Percentiles rank a stretch among this genome's conserved stretches.
Evolutionary conservation across 352 stramenopile species (phyloP).

Genomic region (Globisporangium nodosum): DNA sequence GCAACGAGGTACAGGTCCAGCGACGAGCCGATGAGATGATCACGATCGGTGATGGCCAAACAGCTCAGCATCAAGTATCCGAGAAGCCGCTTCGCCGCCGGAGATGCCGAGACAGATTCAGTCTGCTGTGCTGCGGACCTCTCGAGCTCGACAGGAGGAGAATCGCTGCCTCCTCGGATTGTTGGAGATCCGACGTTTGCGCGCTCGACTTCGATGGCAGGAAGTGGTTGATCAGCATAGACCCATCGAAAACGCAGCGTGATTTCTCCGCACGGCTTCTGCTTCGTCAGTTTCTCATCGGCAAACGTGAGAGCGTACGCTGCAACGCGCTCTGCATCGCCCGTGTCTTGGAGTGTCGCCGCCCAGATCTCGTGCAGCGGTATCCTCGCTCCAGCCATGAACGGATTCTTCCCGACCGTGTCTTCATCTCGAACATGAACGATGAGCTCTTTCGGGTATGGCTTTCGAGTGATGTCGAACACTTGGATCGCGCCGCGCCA

Average conservation of each 20-base stretch:
- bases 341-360: not conserved
- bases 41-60: constrained; percentile 19
- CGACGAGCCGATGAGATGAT: constrained; percentile 20
- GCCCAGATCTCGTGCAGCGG: constrained; percentile 26
- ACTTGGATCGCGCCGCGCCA: constrained; percentile 40
- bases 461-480: constrained; percentile 29
- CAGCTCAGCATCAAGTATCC: constrained; percentile 23
- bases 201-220: not conserved
- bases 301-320: constrained; percentile 25
- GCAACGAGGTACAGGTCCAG: constrained; percentile 32
- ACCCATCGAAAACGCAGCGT: constrained; percentile 37
- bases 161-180: too few species aligned
- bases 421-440: constrained; percentile 41
- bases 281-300: constrained; percentile 36
- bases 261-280: constrained; percentile 28
- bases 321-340: constrained; percentile 24
- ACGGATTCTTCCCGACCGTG: constrained; percentile 27
- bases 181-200: not conserved
- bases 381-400: constrained; percentile 36
- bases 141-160: not conserved
- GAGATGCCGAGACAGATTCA: not conserved
- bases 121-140: too few species aligned
- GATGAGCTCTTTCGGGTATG: constrained; percentile 22
- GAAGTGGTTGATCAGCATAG: constrained; percentile 22
- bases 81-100: constrained; percentile 1